phyloP scores from a whole-genome alignment of 106 monocot genomes.

The Acorus gramineus region DNA sequence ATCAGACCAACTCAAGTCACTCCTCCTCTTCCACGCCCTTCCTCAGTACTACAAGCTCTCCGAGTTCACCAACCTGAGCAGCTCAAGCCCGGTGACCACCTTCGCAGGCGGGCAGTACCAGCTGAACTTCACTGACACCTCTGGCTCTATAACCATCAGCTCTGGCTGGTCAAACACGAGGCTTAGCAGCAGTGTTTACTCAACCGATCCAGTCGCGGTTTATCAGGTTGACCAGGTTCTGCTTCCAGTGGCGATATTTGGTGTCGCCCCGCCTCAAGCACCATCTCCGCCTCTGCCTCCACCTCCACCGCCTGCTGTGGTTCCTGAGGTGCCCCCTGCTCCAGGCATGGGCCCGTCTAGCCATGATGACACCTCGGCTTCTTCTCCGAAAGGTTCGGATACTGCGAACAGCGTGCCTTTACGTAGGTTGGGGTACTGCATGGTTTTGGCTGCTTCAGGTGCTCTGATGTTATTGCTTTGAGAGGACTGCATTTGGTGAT shows the following conservation, averaged over 20 bases:
- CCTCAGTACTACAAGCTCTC: conserved; percentile 79
- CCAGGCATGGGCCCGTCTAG: conserved; percentile 20
- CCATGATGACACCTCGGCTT: neutral
- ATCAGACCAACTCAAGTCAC: conserved; percentile 61
- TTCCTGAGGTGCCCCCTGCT: conserved; percentile 24
- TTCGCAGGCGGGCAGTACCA: conserved; percentile 68
- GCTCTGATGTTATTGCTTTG: conserved; percentile 27
- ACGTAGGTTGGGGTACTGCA: neutral
- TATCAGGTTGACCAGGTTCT: conserved; percentile 68
- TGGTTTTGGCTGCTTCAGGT: conserved; percentile 19
- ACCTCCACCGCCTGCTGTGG: neutral
- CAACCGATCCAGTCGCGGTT: conserved; percentile 57
- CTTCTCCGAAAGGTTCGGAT: conserved; percentile 2
- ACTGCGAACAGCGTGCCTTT: neutral
- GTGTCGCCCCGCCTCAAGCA: conserved; percentile 44
- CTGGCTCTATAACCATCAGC: conserved; percentile 36
- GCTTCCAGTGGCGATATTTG: conserved; percentile 64
- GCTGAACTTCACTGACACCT: conserved; percentile 51
- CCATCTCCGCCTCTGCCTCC: conserved; percentile 56
- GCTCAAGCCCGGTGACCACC: conserved; percentile 36
- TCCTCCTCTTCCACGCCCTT: conserved; percentile 74
- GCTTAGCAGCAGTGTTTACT: conserved; percentile 78
- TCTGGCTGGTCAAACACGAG: conserved; percentile 71
- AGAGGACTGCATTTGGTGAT: neutral
- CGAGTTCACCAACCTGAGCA: conserved; percentile 71